Conservation (phyloP, 2,329 filamentous ascomycete genomes). For the Leptographium lundbergii region DNA sequence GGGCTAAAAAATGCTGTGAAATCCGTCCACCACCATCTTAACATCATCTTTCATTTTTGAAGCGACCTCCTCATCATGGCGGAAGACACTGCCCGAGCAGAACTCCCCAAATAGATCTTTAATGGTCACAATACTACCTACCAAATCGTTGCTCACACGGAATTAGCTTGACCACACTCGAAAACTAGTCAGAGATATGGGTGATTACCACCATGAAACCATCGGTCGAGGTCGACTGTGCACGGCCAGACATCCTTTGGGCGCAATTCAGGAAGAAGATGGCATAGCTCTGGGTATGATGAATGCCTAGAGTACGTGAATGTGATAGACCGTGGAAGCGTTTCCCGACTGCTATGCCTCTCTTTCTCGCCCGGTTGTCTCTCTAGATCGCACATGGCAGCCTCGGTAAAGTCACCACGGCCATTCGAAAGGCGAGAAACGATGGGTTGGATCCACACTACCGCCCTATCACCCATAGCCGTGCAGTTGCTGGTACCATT, state of each 20-base stretch:
- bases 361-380: neutral
- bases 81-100: constrained; percentile 49
- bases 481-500: constrained; percentile 48
- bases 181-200: neutral
- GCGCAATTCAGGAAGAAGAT: constrained; percentile 53
- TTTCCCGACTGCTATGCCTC: neutral
- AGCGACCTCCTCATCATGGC: constrained; percentile 38
- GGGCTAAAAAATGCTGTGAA: too few relatives aligned
- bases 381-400: too few relatives aligned
- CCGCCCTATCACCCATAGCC: constrained; percentile 29
- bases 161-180: neutral
- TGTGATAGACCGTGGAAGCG: constrained; percentile 26
- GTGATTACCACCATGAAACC: constrained; percentile 38
- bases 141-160: neutral
- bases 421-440: constrained; percentile 57
- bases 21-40: neutral
- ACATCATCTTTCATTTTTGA: neutral
- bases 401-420: constrained; percentile 53
- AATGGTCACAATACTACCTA: constrained; percentile 39
- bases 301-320: constrained; percentile 90
- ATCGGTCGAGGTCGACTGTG: constrained; percentile 52
- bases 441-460: constrained; percentile 70
- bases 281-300: constrained; percentile 66
- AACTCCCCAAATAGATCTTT: constrained; percentile 55
- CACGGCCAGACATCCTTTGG: constrained; percentile 75